These are phyloP conservation scores for Podospora tetraspora DNA, from an alignment of 495 filamentous ascomycete species.

Conservation along the genomic window DNA sequence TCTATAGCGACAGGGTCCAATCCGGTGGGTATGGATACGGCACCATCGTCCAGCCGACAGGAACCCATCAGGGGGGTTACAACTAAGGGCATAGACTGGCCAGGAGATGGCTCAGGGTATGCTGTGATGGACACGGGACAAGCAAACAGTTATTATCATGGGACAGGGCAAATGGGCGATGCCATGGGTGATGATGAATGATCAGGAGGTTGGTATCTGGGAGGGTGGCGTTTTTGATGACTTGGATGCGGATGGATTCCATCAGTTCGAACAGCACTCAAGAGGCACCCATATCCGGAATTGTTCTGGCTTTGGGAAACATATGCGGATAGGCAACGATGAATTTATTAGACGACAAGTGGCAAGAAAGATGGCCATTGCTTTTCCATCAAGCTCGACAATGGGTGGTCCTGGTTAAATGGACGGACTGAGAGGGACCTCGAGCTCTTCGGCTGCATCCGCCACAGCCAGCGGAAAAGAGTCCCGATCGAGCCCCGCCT, in stretches of 20 bases:
- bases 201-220: neutral
- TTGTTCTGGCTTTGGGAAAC: neutral
- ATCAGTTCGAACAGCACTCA: neutral
- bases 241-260: neutral
- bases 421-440: neutral
- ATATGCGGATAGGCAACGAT: neutral
- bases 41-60: conserved; percentile 41
- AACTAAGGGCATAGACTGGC: neutral
- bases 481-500: conserved; percentile 6
- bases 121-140: neutral
- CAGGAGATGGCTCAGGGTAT: neutral
- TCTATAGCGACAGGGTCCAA: conserved; percentile 79
- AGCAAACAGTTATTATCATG: no score
- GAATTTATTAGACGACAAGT: neutral
- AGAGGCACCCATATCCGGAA: neutral
- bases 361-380: neutral
- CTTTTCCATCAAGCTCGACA: neutral
- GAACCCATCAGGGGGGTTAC: neutral
- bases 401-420: neutral
- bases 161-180: neutral
- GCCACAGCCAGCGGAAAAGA: neutral
- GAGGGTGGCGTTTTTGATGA: neutral
- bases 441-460: neutral
- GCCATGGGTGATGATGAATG: neutral
- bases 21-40: conserved; percentile 58